Base-by-base conservation (phyloP, 768 basidiomycete species). In the Boletus reticulatus region DNA sequence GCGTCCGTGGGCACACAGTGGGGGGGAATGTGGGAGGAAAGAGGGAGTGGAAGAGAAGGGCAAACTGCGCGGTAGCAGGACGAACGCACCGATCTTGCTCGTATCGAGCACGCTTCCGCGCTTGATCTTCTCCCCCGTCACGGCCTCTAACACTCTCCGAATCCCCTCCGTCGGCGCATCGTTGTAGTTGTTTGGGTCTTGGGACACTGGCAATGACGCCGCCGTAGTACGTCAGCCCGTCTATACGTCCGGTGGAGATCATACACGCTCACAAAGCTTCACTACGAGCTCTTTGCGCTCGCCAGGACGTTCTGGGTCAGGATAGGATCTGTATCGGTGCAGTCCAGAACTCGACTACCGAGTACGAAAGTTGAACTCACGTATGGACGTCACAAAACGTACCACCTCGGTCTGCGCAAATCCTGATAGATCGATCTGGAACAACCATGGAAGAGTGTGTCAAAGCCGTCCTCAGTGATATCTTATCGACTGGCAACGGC, bases 81-180 rank as follows among this genome's bases (percentile, higher is more conserved):
- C 16, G 29, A 7, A 60, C 65, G 46, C 61, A 89, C 91, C 92
- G 53, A 93, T 92, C 71, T 92, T 92, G 60, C 85, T 81, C 6
- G 89, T 92, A 17, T 84, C 80, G 17, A 97, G 76, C 8, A 83
- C 75, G 9, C 72, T 65, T 4, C 87, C 88, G 51, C 95, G 78
- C 2, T 83, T 79, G 51, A 94, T 87, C 57, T 74, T 76, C 52
- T 84, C 70, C 3, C 88, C 88, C 0, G 86, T 88, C 0, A 89
- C 83, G 9, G 77, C 78, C 73, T 97, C 94, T 5, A 98, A 70
- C 3, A 96, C 83, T 16, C 96, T 79, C 10, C 96, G 78, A 57
- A 95, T 93, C 1, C 94, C 95, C 71, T 98, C 94, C 0, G 93
- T 96, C 0, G 96, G 95, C 1, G 95, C 95, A 75, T 98, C 95